Percentiles rank a stretch among this genome's conserved stretches.
phyloP scores from a whole-genome alignment of 805 yeast genomes.

The Scheffersomyces lignosus region DNA sequence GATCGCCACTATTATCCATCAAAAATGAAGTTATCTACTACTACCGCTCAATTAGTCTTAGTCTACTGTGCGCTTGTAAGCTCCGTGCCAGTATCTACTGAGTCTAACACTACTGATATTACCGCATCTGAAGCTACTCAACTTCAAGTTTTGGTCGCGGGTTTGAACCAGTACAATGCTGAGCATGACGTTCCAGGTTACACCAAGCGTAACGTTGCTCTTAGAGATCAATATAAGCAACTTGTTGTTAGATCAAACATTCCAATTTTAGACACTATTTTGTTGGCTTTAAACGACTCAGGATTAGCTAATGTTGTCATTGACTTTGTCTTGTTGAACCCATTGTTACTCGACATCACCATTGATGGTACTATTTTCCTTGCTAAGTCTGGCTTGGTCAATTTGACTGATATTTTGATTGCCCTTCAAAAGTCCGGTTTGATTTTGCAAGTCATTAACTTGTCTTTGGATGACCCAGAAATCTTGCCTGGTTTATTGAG shows the following conservation, averaged over 20 bases:
- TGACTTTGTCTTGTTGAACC: conserved; percentile 21
- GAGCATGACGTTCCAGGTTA: conserved; percentile 5
- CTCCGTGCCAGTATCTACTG: too few relatives aligned
- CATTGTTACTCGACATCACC: conserved; percentile 18
- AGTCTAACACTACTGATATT: background rate
- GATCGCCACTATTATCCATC: too few relatives aligned
- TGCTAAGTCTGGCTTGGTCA: conserved; percentile 17
- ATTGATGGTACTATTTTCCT: conserved; percentile 20
- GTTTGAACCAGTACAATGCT: conserved; percentile 11
- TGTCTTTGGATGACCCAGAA: conserved; percentile 24
- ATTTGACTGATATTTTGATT: conserved; percentile 21
- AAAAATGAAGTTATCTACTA: conserved; percentile 8
- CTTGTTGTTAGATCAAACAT: conserved; percentile 15
- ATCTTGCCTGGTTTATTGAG: conserved; percentile 24
- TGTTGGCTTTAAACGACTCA: conserved; percentile 18
- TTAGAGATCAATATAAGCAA: background rate
- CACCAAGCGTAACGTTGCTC: conserved; percentile 1
- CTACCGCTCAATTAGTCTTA: conserved; percentile 7
- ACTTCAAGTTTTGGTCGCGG: conserved; percentile 8
- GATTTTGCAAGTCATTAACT: conserved; percentile 18
- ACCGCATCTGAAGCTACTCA: background rate
- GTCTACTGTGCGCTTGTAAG: conserved; percentile 9
- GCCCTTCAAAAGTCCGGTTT: conserved; percentile 27
- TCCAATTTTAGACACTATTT: conserved; percentile 23
- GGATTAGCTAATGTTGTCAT: conserved; percentile 22